Conservation (phyloP, 2,329 filamentous ascomycete genomes). For the Calycina marina region DNA sequence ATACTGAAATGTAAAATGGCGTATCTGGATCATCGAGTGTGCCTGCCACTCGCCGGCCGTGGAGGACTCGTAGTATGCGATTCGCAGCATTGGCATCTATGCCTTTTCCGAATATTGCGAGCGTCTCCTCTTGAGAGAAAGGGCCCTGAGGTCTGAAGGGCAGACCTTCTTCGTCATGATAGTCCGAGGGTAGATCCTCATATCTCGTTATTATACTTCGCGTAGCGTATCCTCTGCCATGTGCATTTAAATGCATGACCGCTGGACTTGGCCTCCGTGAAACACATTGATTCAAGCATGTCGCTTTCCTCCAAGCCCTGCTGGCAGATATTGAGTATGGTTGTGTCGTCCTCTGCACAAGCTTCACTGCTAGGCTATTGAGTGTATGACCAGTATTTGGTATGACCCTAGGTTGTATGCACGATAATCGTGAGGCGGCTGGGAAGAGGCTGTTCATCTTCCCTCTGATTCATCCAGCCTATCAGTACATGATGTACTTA, state of each 20-base stretch:
- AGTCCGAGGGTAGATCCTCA: conserved; percentile 40
- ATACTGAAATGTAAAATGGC: conserved; percentile 7
- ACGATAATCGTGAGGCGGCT: conserved; percentile 12
- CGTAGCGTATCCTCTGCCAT: too few relatives aligned
- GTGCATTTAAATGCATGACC: too few relatives aligned
- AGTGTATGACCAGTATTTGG: conserved; percentile 13
- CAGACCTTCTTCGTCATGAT: conserved; percentile 40
- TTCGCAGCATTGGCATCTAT: conserved; percentile 34
- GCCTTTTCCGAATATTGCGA: conserved; percentile 34
- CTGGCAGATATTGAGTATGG: conserved; percentile 8
- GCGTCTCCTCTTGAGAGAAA: conserved; percentile 32
- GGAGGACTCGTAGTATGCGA: conserved; percentile 39
- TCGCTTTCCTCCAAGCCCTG: too few relatives aligned
- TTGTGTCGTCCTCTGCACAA: conserved; percentile 10
- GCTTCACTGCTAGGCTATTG: conserved; percentile 13
- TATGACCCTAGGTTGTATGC: conserved; percentile 11
- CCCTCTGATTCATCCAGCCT: too few relatives aligned
- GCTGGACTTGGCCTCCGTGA: too few relatives aligned
- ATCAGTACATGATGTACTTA: too few relatives aligned
- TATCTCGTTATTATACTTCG: conserved; percentile 35
- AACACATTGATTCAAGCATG: too few relatives aligned
- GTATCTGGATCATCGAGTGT: conserved; percentile 45
- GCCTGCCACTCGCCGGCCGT: conserved; percentile 48
- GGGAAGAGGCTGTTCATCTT: conserved; percentile 18
- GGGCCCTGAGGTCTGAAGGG: conserved; percentile 32